Evolutionary conservation across 768 basidiomycete genomes (phyloP).

Genomic region (Tulasnella sp.): DNA sequence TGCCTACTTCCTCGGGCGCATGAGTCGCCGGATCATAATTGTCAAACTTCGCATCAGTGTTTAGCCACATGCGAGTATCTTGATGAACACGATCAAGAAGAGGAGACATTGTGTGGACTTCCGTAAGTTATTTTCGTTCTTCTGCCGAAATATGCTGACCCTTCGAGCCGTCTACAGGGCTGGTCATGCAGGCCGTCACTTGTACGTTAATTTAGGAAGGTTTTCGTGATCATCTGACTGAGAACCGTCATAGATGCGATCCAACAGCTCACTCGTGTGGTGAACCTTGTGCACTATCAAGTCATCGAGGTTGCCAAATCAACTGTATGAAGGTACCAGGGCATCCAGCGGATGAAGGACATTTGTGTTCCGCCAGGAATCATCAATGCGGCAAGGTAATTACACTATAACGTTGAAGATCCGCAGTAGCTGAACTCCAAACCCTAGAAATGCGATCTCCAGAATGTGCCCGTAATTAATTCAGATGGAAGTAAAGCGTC

Average conservation of each 20-base stretch:
- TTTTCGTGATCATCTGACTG: neutral
- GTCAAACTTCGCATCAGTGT: conserved; percentile 39
- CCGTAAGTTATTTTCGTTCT: conserved; percentile 36
- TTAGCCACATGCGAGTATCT: conserved; percentile 33
- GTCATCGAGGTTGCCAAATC: conserved; percentile 38
- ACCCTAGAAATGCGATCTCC: conserved; percentile 37
- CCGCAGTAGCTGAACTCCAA: too few species aligned
- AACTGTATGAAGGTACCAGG: conserved; percentile 43
- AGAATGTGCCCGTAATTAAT: conserved; percentile 22
- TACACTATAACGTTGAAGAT: neutral
- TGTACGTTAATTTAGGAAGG: conserved; percentile 28
- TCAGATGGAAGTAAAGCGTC: too few species aligned
- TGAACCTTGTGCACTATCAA: conserved; percentile 33
- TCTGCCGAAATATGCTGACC: too few species aligned
- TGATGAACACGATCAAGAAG: conserved; percentile 25
- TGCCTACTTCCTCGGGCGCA: conserved; percentile 39
- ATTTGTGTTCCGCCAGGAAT: conserved; percentile 39
- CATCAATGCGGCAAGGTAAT: conserved; percentile 44
- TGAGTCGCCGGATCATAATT: conserved; percentile 34
- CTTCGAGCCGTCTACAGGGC: conserved; percentile 29
- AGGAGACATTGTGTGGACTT: conserved; percentile 35
- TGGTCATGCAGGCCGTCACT: conserved; percentile 43
- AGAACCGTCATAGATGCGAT: conserved; percentile 34
- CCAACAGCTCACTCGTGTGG: conserved; percentile 43
- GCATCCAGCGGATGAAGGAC: conserved; percentile 37